Conservation (phyloP, 495 filamentous ascomycete genomes). For the Aspergillus sclerotioniger region DNA sequence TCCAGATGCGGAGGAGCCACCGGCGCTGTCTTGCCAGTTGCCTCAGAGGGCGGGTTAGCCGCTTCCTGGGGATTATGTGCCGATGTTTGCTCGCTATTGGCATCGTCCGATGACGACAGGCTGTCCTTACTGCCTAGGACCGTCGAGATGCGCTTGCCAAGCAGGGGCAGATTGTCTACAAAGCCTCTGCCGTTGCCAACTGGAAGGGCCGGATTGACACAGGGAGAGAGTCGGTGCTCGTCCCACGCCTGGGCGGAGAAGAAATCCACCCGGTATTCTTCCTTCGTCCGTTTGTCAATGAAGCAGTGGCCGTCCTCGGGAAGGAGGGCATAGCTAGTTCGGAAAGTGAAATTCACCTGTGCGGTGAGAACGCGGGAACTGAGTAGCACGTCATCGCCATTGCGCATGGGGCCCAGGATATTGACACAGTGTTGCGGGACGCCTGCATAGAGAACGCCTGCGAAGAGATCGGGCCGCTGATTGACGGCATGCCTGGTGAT, state of each 20-base stretch:
- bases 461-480: conserved; percentile 79
- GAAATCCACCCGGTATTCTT: conserved; percentile 82
- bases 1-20: conserved; percentile 24
- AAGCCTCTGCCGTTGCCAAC: conserved; percentile 32
- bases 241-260: conserved; percentile 79
- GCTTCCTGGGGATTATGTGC: conserved; percentile 10
- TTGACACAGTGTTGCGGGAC: conserved; percentile 84
- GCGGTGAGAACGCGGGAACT: conserved; percentile 90
- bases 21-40: conserved; percentile 29
- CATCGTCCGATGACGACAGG: conserved; percentile 17
- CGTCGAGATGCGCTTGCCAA: conserved; percentile 41
- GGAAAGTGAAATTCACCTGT: conserved; percentile 90
- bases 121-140: conserved; percentile 23
- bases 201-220: conserved; percentile 62
- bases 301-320: conserved; percentile 90
- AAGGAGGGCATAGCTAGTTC: conserved; percentile 80
- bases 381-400: conserved; percentile 86
- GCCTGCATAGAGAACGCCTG: conserved; percentile 83
- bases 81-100: conserved; percentile 7
- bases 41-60: conserved; percentile 4
- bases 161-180: conserved; percentile 45
- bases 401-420: conserved; percentile 85
- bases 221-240: conserved; percentile 74
- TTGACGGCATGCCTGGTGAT: conserved; percentile 91
- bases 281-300: conserved; percentile 75